phyloP scores from a whole-genome alignment of 2,329 filamentous ascomycete species.

The Pseudogymnoascus sp. region DNA sequence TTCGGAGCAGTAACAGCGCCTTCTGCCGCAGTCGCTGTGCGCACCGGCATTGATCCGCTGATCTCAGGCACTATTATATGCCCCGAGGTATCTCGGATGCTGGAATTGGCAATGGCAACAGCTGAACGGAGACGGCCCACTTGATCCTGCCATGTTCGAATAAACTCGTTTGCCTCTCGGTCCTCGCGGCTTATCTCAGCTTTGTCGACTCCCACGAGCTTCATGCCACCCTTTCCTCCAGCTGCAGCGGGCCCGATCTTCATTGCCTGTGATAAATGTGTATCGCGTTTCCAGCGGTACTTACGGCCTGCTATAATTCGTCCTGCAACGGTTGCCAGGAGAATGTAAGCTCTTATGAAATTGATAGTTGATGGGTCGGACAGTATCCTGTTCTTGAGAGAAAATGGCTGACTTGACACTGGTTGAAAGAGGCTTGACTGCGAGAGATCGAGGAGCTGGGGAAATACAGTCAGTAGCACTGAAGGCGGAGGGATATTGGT shows the following conservation, averaged over 20 bases:
- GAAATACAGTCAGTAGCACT: conserved; percentile 70
- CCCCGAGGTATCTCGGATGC: conserved; percentile 22
- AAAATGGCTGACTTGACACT: conserved; percentile 50
- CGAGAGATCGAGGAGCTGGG: conserved; percentile 61
- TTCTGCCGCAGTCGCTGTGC: conserved; percentile 52
- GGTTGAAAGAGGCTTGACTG: conserved; percentile 60
- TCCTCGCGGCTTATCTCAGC: conserved; percentile 77
- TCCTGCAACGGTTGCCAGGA: conserved; percentile 61
- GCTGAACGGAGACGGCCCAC: conserved; percentile 68
- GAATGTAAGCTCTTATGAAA: conserved; percentile 60
- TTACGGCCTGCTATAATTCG: conserved; percentile 79
- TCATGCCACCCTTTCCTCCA: conserved; percentile 80
- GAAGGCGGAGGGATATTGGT: conserved; percentile 87
- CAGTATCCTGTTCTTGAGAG: conserved; percentile 56
- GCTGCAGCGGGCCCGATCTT: conserved; percentile 69
- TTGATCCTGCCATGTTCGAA: conserved; percentile 67
- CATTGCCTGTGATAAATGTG: conserved; percentile 78
- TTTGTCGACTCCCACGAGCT: conserved; percentile 79
- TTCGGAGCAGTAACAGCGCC: conserved; percentile 68
- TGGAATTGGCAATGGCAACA: conserved; percentile 57
- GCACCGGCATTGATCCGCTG: conserved; percentile 60
- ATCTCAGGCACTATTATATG: conserved; percentile 59
- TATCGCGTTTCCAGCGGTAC: conserved; percentile 85
- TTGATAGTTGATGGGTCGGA: conserved; percentile 53
- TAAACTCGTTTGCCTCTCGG: conserved; percentile 72